A percentile compares a stretch with the other conserved stretches of the same genome.
phyloP scores from a whole-genome alignment of 352 stramenopile species.

The Globisporangium orthogonon region DNA sequence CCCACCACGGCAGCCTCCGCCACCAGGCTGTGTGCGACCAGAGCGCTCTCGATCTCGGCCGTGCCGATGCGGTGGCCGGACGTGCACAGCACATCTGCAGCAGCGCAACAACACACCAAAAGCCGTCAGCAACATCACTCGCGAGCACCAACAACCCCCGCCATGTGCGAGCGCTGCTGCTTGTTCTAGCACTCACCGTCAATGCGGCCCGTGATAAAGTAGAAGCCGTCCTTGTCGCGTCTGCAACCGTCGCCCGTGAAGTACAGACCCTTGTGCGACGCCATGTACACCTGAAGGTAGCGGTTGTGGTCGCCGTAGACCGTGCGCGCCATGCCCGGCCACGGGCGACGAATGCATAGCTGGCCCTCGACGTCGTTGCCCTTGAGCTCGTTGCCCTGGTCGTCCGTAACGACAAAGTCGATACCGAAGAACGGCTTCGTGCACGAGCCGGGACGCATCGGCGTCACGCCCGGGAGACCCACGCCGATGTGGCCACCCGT shows the following conservation, averaged over 20 bases:
- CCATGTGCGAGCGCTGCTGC: too few species aligned
- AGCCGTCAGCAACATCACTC: conserved; percentile 3
- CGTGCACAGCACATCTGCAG: conserved; percentile 93
- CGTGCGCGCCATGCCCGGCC: conserved; percentile 95
- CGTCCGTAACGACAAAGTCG: conserved; percentile 81
- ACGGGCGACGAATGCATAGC: conserved; percentile 93
- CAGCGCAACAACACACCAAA: neutral
- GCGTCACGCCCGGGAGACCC: conserved; percentile 88
- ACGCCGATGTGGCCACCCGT: conserved; percentile 95
- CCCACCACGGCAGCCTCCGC: conserved; percentile 94
- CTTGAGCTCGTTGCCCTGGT: conserved; percentile 86
- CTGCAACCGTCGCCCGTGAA: conserved; percentile 91
- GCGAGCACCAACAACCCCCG: neutral
- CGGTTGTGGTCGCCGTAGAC: conserved; percentile 93
- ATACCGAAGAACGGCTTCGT: conserved; percentile 96
- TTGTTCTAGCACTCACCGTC: conserved; percentile 44
- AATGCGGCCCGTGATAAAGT: conserved; percentile 98
- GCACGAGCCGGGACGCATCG: conserved; percentile 91
- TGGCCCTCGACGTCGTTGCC: conserved; percentile 89
- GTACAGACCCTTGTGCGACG: conserved; percentile 96
- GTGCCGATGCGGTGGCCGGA: conserved; percentile 90
- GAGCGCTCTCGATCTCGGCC: conserved; percentile 83
- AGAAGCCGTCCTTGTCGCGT: conserved; percentile 94
- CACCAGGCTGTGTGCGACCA: conserved; percentile 90
- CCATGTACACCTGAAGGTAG: conserved; percentile 96